phyloP scores from a whole-genome alignment of 371 early-diverging fungal genomes.

The Mortierella sp. region DNA sequence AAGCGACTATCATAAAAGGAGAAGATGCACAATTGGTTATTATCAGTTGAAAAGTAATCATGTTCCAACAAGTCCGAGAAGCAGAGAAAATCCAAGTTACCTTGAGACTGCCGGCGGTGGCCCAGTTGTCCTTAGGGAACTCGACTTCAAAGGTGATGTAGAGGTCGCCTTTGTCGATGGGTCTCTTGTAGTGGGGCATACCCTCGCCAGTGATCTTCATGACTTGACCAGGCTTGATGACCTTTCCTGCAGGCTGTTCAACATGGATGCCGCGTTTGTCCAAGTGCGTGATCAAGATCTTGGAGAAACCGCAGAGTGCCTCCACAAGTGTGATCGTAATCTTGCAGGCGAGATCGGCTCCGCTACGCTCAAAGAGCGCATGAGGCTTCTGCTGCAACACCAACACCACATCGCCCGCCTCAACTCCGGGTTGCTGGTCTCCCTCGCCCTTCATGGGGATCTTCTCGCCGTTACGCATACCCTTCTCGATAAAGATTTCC shows the following conservation, averaged over 20 bases:
- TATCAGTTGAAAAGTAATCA: background rate
- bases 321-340: constrained; percentile 90
- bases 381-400: constrained; percentile 89
- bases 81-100: constrained; percentile 8
- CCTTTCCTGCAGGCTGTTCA: constrained; percentile 89
- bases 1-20: constrained; percentile 48
- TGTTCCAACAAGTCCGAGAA: no score
- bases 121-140: constrained; percentile 92
- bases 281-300: constrained; percentile 85
- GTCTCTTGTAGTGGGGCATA: constrained; percentile 93
- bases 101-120: constrained; percentile 56
- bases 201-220: constrained; percentile 93
- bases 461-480: constrained; percentile 92
- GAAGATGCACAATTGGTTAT: background rate
- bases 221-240: constrained; percentile 86
- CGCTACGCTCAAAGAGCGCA: constrained; percentile 80
- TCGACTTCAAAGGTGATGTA: constrained; percentile 93
- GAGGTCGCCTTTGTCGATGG: constrained; percentile 92
- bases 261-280: constrained; percentile 94
- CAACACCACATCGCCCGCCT: constrained; percentile 92
- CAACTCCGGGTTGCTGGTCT: constrained; percentile 86
- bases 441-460: constrained; percentile 93
- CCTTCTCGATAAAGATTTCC: constrained; percentile 93
- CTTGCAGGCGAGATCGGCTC: constrained; percentile 81
- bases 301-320: constrained; percentile 94